Conservation (phyloP, 2,329 filamentous ascomycete species). For the Cercospora brassicicola region DNA sequence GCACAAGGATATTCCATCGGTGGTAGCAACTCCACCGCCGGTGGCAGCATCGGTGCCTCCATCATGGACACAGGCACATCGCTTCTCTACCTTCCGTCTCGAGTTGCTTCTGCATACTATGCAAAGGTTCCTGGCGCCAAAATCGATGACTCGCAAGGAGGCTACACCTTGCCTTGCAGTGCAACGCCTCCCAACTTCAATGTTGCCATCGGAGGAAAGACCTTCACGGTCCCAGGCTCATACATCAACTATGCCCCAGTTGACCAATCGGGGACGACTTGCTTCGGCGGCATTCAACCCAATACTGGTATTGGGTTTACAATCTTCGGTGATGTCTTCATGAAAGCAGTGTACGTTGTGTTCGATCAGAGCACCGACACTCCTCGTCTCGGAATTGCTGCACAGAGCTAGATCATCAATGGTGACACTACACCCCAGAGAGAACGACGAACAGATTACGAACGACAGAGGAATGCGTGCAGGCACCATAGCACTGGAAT, state of each 20-base stretch:
- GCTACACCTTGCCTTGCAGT: slow-evolving; percentile 57
- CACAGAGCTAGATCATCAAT: slow-evolving; percentile 33
- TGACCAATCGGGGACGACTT: slow-evolving; percentile 47
- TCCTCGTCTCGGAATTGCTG: slow-evolving; percentile 49
- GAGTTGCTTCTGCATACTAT: slow-evolving; percentile 62
- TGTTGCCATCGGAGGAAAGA: slow-evolving; percentile 52
- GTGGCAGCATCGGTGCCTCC: slow-evolving; percentile 51
- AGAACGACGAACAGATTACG: not conserved
- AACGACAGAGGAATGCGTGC: not conserved
- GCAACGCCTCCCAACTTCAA: slow-evolving; percentile 55
- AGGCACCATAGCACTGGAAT: not conserved
- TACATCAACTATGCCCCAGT: slow-evolving; percentile 57
- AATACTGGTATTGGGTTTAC: slow-evolving; percentile 59
- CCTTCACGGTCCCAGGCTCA: slow-evolving; percentile 54
- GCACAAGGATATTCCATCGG: slow-evolving; percentile 59
- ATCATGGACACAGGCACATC: slow-evolving; percentile 73
- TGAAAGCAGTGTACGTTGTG: slow-evolving; percentile 74
- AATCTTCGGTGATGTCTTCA: slow-evolving; percentile 71
- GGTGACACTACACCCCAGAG: not conserved
- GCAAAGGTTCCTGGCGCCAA: slow-evolving; percentile 54
- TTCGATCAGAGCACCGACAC: slow-evolving; percentile 57
- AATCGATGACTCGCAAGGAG: slow-evolving; percentile 52
- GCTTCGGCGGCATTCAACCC: slow-evolving; percentile 75
- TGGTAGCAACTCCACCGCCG: slow-evolving; percentile 40
- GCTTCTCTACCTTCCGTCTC: slow-evolving; percentile 59